phyloP scores from a whole-genome alignment of 306 rosid genomes.

The Bauhinia variegata region DNA sequence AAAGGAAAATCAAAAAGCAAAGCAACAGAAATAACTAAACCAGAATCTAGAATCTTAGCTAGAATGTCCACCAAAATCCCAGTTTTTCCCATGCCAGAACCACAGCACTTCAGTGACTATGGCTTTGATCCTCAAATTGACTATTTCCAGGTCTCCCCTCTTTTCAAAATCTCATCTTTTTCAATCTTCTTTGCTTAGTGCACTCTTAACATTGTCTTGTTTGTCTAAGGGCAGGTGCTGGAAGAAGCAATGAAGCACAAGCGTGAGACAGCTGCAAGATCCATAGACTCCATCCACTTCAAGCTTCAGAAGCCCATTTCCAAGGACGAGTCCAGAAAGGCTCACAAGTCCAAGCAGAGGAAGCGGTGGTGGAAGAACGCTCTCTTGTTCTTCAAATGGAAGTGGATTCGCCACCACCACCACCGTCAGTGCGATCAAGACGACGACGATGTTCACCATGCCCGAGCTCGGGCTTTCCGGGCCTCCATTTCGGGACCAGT shows the following conservation, averaged over 20 bases:
- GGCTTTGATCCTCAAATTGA: constrained; percentile 94
- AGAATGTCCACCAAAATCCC: constrained; percentile 82
- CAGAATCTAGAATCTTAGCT: no score
- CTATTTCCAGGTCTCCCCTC: constrained; percentile 74
- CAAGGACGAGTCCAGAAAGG: constrained; percentile 65
- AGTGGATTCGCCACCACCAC: constrained; percentile 42
- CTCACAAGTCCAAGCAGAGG: constrained; percentile 54
- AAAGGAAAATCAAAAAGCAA: no score
- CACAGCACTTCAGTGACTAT: constrained; percentile 93
- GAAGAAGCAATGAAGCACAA: constrained; percentile 89
- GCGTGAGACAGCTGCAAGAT: constrained; percentile 59
- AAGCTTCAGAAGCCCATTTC: constrained; percentile 86
- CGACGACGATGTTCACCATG: constrained; percentile 70
- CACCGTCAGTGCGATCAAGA: background rate
- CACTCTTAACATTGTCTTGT: background rate
- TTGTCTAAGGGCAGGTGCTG: constrained; percentile 53
- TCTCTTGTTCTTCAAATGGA: constrained; percentile 78
- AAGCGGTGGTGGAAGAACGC: constrained; percentile 88
- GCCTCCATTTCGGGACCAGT: constrained; percentile 85
- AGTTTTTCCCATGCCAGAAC: constrained; percentile 75
- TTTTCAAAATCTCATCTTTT: background rate
- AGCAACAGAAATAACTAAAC: background rate
- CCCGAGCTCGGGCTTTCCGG: constrained; percentile 73
- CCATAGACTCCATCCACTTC: constrained; percentile 85
- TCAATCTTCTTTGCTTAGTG: background rate